These are phyloP conservation scores for Nicotiana rustica DNA, from an alignment of 305 asterid species.

Conservation along the genomic window DNA sequence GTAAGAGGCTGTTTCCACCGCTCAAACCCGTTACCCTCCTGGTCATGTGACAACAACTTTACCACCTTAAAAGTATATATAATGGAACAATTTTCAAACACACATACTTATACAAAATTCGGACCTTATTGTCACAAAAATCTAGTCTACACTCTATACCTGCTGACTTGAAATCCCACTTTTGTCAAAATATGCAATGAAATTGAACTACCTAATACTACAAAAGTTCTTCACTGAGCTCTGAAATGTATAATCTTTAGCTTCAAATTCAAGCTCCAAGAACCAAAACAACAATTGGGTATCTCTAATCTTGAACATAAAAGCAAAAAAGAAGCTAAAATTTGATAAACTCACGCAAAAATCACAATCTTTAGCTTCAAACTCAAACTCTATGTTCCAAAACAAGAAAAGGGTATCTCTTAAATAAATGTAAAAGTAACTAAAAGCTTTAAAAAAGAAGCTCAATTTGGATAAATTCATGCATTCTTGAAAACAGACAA, in stretches of 20 bases:
- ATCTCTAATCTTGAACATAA: background rate
- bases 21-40: too few relatives aligned
- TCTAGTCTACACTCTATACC: too few relatives aligned
- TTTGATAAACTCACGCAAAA: background rate
- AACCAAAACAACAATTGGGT: background rate
- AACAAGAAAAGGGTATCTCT: background rate
- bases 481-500: slow-evolving; percentile 15
- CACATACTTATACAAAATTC: too few relatives aligned
- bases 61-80: too few relatives aligned
- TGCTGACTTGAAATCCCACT: too few relatives aligned
- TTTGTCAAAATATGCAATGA: too few relatives aligned
- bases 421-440: background rate
- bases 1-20: too few relatives aligned
- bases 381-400: background rate
- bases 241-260: background rate
- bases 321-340: background rate
- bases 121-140: too few relatives aligned
- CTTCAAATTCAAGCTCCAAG: background rate
- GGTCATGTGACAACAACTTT: too few relatives aligned
- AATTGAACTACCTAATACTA: too few relatives aligned
- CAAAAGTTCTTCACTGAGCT: background rate
- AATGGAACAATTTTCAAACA: too few relatives aligned
- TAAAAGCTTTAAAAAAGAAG: background rate
- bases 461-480: background rate
- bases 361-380: background rate